Conservation (phyloP, 164 flowering plant genomes). For the Nymphaea thermarum region DNA sequence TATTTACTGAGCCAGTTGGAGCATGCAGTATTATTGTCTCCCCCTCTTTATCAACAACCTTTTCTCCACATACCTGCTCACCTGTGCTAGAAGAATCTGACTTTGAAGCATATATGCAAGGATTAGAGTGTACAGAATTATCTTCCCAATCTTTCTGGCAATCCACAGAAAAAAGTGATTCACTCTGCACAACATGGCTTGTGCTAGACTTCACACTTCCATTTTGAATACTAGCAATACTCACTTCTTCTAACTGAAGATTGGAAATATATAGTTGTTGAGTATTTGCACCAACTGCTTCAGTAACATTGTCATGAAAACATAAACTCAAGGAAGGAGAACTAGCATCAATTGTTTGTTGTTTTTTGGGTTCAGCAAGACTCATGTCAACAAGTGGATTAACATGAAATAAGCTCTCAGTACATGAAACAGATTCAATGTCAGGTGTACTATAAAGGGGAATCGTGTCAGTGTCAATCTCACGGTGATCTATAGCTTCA, state of each 20-base stretch:
- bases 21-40: constrained; percentile 4
- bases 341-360: background rate
- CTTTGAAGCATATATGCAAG: background rate
- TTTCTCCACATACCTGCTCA: constrained; percentile 17
- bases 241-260: background rate
- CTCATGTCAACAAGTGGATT: no score
- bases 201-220: background rate
- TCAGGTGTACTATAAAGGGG: constrained; percentile 23
- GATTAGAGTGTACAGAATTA: constrained; percentile 17
- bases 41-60: constrained; percentile 8
- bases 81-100: constrained; percentile 7
- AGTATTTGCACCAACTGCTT: background rate
- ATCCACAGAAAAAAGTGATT: constrained; percentile 34
- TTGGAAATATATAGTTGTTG: background rate
- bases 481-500: constrained; percentile 32
- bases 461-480: constrained; percentile 48
- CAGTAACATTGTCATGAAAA: background rate
- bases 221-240: background rate
- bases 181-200: constrained; percentile 29
- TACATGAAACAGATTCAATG: background rate
- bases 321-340: background rate
- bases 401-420: background rate
- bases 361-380: background rate
- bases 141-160: constrained; percentile 34
- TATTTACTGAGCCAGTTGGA: background rate